phyloP scores from a whole-genome alignment of 257 asterid species.

The Salvia hispanica region DNA sequence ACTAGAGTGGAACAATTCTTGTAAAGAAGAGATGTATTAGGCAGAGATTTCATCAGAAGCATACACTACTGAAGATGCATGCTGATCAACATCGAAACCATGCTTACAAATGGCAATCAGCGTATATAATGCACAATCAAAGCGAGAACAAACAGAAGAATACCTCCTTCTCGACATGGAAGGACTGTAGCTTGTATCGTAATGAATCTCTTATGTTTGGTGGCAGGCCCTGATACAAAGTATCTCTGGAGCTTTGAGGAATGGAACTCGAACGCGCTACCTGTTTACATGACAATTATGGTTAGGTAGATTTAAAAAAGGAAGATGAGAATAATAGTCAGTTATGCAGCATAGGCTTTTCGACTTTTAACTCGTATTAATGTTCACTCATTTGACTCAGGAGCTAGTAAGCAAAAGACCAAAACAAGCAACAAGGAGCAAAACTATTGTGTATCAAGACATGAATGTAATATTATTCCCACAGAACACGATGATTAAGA shows the following conservation, averaged over 20 bases:
- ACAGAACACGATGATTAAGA: not conserved
- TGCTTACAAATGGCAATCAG: not conserved
- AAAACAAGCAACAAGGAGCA: not conserved
- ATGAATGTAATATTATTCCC: not conserved
- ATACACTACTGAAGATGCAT: not conserved
- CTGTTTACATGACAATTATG: slow-evolving; percentile 39
- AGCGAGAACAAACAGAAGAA: slow-evolving; percentile 15
- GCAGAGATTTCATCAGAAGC: not conserved
- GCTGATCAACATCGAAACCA: not conserved
- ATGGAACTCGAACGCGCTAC: slow-evolving; percentile 63
- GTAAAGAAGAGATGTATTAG: slow-evolving; percentile 3
- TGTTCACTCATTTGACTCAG: not conserved
- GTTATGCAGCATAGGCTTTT: slow-evolving; percentile 15
- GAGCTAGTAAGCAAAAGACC: not conserved
- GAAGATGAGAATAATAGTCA: slow-evolving; percentile 1
- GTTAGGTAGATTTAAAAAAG: slow-evolving; percentile 1
- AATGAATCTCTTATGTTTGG: slow-evolving; percentile 62
- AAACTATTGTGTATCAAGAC: not conserved
- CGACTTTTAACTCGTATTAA: not conserved
- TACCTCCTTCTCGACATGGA: slow-evolving; percentile 68
- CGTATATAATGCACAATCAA: not conserved
- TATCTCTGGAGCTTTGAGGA: slow-evolving; percentile 52
- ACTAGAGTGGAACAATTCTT: not conserved
- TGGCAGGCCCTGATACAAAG: slow-evolving; percentile 68
- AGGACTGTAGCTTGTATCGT: slow-evolving; percentile 58